Evolutionary conservation across 768 basidiomycete genomes (phyloP), one percentile per base, ranked within the genome.

Genomic region (Hortiboletus campestris): DNA sequence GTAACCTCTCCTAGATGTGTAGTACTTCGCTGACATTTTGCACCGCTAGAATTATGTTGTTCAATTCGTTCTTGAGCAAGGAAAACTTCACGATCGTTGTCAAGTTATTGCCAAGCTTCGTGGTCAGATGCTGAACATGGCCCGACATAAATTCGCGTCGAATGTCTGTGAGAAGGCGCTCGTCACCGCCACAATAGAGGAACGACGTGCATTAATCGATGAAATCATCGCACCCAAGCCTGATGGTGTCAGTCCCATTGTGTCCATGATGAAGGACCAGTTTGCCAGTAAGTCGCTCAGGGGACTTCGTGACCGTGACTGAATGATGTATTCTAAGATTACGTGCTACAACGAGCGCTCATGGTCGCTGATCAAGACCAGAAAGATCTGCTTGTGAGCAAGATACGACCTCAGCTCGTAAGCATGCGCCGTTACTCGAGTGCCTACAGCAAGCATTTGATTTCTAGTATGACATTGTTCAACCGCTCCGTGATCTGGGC

Each of bases 81-180:
- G 94, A 6, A 78, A 78, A 53, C 77, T 78, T 1, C 78, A 84
- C 13, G 95, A 98, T 67, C 82, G 82, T 49, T 75, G 78, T 3
- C 73, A 80, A 52, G 81, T 97, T 36, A 78, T 94, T 52, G 71
- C 76, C 14, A 83, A 84, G 60, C 78, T 98, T 48, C 82, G 79
- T 10, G 91, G 91, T 4, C 86, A 91, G 64, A 80, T 98, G 69
- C 69, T 94, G 41, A 76, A 78, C 57, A 84, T 95, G 80, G 82
- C 92, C 1, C 82, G 85, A 49, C 92, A 93, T 69, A 96, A 96
- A 68, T 96, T 91, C 65, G 94, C 93, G 6, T 97, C 94, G 6
- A 98, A 99, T 65, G 96, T 98, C 19, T 90, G 89, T 70, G 95
- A 96, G 74, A 94, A 93, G 72, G 93, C 92, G 6, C 79, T 96